Evolutionary conservation across 177 flowering plant genomes (phyloP), one percentile per base, ranked within the genome.

Genomic region (Telopea speciosissima): DNA sequence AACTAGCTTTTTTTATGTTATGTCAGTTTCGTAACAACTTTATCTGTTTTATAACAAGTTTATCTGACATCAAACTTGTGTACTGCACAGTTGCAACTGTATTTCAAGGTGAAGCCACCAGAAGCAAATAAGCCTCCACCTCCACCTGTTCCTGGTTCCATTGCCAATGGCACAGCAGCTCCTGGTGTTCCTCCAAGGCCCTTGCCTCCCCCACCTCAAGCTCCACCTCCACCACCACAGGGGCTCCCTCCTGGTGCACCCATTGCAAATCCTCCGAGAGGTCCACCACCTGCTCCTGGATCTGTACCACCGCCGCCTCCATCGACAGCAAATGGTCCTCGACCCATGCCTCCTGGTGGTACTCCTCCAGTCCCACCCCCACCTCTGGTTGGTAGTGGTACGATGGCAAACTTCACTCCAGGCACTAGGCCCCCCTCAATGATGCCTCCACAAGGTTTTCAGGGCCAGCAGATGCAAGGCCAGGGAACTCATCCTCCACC

Each of bases 311-410:
- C 88, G 14, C 90, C 90, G 9, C 84, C 83, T 6, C 90, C 89
- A 54, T 76, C 85, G 23, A 76, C 79, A 80, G 87, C 72, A 36
- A 89, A 87, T 80, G 99, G 97, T 0, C 96, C 96, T 58, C 83
- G 97, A 67, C 92, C 97, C n/a, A 90, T 90, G 97, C 97, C 91
- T 61, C 97, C 98, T 17, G 87, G 90, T 76, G 93, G 97, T 66
- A 72, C 79, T 62, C 84, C 86, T 54, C 84, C 89, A 56, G 85
- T 81, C 45, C 96, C 98, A n/a, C 97, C 93, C 12, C 93, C 96
- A 42, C 97, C 97, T n/a, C 90, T 93, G 22, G 74, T 80, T 63
- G 89, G 92, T 28, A 73, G 87, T 79, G 89, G 91, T 24, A 69
- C 88, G 24, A 92, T 92, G 97, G 78, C 86, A 1, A 93, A 88